Conservation (phyloP, 208 protist genomes). For the Wallacemonas sp. region DNA sequence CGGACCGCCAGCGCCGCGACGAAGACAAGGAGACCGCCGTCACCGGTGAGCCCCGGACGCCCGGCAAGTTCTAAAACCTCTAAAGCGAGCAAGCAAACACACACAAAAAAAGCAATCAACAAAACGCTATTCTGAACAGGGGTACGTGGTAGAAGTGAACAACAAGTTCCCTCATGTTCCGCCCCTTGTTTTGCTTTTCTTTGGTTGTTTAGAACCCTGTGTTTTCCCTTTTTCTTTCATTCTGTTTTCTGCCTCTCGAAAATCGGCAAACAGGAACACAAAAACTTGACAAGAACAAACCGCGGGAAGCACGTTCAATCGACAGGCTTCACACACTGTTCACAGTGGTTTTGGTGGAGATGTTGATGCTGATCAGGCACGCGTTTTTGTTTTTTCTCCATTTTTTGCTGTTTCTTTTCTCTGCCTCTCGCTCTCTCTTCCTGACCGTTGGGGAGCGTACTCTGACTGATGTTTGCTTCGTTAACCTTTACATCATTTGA, state of each 20-base stretch:
- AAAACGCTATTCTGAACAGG: neutral
- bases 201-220: constrained; percentile 14
- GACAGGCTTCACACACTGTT: too few relatives aligned
- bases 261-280: too few relatives aligned
- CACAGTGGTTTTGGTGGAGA: too few relatives aligned
- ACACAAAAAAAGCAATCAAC: constrained; percentile 16
- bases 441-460: neutral
- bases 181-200: constrained; percentile 19
- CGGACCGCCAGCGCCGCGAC: constrained; percentile 6
- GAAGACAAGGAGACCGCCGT: constrained; percentile 8
- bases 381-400: constrained; percentile 20
- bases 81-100: neutral
- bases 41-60: neutral
- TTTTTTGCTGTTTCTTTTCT: constrained; percentile 12
- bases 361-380: too few relatives aligned
- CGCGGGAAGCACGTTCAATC: too few relatives aligned
- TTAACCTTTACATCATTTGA: too few relatives aligned
- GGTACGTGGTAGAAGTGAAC: neutral
- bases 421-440: neutral
- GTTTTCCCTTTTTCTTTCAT: constrained; percentile 25
- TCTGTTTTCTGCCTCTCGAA: constrained; percentile 8
- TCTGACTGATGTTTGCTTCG: too few relatives aligned
- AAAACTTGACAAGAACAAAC: too few relatives aligned
- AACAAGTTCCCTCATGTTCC: constrained; percentile 10
- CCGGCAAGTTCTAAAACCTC: constrained; percentile 15